phyloP scores from a whole-genome alignment of 164 flowering plant genomes.

The Kingdonia uniflora region DNA sequence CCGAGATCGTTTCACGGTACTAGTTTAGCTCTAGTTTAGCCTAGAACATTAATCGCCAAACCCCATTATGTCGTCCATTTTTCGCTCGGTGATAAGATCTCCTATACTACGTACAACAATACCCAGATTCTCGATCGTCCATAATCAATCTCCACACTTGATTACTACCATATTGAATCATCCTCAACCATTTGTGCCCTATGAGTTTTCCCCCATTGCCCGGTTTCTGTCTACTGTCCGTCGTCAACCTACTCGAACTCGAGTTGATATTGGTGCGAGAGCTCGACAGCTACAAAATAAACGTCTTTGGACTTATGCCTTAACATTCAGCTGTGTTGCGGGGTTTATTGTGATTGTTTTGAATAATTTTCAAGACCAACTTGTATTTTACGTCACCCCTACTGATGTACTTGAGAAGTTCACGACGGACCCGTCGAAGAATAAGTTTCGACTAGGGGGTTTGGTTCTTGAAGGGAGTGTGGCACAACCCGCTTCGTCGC shows the following conservation, averaged over 20 bases:
- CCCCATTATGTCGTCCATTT: too few relatives aligned
- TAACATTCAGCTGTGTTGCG: constrained; percentile 65
- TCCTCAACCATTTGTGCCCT: neutral
- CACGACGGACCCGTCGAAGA: constrained; percentile 37
- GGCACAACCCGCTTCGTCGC: constrained; percentile 37
- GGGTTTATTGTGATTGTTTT: constrained; percentile 63
- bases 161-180: too few relatives aligned
- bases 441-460: constrained; percentile 72
- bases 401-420: constrained; percentile 62
- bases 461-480: constrained; percentile 84
- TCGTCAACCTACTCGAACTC: constrained; percentile 26
- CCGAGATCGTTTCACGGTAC: too few relatives aligned
- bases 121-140: too few relatives aligned
- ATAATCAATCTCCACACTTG: too few relatives aligned
- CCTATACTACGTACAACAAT: too few relatives aligned
- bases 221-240: constrained; percentile 49
- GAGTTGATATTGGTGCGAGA: constrained; percentile 63
- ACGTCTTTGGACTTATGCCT: constrained; percentile 81
- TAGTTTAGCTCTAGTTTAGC: too few relatives aligned
- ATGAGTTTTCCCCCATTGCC: constrained; percentile 1
- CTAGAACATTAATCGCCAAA: too few relatives aligned
- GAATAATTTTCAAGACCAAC: constrained; percentile 64
- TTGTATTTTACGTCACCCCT: constrained; percentile 84
- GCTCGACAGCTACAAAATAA: constrained; percentile 81
- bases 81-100: too few relatives aligned